Evolutionary conservation across 2,329 filamentous ascomycete genomes (phyloP), one percentile per base, ranked within the genome.

Genomic region (Apiospora rasikravindrae): DNA sequence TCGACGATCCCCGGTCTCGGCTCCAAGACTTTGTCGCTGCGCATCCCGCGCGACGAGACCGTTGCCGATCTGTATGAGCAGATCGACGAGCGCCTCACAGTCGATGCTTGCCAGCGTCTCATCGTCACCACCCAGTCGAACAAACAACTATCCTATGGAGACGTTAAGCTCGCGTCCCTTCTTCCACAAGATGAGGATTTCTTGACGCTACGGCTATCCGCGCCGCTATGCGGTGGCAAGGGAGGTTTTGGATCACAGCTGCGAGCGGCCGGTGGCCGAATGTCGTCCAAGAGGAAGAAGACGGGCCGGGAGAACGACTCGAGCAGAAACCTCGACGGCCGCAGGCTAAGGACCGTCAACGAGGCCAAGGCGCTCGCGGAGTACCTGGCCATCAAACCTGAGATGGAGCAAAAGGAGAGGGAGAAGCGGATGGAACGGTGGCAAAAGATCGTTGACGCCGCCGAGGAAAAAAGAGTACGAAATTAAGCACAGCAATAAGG

Each of bases 201-300:
- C 76, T 87, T 99, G 22, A 92, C 95, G 0, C 88, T 99, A 4
- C 94, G 95, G 70, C 90, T 99, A 42, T 92, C 91, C 8, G 86
- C 92, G 1, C 93, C 93, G 7, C 85, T 98, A 51, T 93, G 92
- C 77, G 96, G 97, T 85, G 97, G 97, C 80, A 99, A 99, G 81
- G 96, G 96, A 82, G 96, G 96, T 79, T 99, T 99, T 81, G 96
- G 96, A 70, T 98, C 96, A 1, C 97, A 99, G 82, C 91, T 99
- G 49, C 94, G 97, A 80, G 96, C 97, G 0, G 96, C 96, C 3
- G 96, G 97, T 80, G 96, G 97, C 53, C 96, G 97, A 84, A 99
- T 99, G 96, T 97, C 95, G 2, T 96, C 94, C n/a, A 89, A 97
- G 86, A 96, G 96, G 87, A 92, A 92, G 79, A 92, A 92, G 71